A percentile compares a stretch with the other conserved stretches of the same genome.
Evolutionary conservation across 305 asterid species (phyloP).

Genomic region (Fraxinus albicans): DNA sequence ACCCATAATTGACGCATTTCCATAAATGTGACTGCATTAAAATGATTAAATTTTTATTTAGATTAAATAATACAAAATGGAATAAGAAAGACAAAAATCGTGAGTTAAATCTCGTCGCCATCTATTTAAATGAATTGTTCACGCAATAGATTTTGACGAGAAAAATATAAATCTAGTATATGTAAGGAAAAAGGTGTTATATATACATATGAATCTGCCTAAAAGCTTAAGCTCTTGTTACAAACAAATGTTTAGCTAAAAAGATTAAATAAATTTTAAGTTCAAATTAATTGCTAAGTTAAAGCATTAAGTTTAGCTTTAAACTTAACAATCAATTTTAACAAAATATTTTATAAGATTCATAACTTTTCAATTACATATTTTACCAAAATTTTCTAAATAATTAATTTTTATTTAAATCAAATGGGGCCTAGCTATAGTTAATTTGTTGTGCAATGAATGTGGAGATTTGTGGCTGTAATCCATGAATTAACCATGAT

Average conservation of each 20-base stretch:
- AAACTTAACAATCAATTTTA: too few relatives aligned
- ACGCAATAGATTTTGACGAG: background rate
- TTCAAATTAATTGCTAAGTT: too few relatives aligned
- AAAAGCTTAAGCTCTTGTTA: too few relatives aligned
- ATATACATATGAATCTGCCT: too few relatives aligned
- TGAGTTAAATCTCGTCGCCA: background rate
- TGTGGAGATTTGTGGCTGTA: background rate
- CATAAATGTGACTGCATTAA: background rate
- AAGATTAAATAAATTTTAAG: too few relatives aligned
- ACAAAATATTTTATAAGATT: too few relatives aligned
- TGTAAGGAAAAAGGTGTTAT: background rate
- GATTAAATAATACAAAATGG: background rate
- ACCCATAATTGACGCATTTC: too few relatives aligned
- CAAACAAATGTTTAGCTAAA: background rate
- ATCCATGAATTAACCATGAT: background rate
- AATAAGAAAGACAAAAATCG: too few relatives aligned
- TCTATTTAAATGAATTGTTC: background rate
- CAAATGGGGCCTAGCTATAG: constrained; percentile 13
- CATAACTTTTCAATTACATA: background rate
- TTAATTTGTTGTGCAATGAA: background rate
- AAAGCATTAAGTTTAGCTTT: too few relatives aligned
- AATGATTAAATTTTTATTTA: too few relatives aligned
- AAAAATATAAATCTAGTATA: background rate
- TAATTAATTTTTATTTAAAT: too few relatives aligned
- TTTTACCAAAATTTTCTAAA: too few relatives aligned